Evolutionary conservation across 2,329 filamentous ascomycete species (phyloP), one percentile per base, ranked within the genome.

Genomic region (Apiospora phragmitis): DNA sequence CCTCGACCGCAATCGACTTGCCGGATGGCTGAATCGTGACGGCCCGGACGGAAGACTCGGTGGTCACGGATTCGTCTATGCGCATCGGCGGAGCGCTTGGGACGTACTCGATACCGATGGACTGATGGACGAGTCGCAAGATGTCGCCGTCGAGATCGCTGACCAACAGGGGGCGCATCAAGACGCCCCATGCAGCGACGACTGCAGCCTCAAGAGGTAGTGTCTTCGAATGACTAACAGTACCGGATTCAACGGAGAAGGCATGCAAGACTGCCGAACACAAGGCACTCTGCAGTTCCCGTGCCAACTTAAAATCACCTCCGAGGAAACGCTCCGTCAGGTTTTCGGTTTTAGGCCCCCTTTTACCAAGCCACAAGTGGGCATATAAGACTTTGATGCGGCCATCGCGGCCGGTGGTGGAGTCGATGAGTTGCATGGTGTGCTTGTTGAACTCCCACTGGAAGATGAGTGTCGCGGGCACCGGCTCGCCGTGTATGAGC

Each of bases 1-100:
- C 96, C 78, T 95, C 97, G 24, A 99, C 95, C 83, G 98, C 96
- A 26, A 99, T 96, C 94, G 98, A 97, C 87, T 99, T 99, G 66
- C 96, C 96, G 71, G 95, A 94, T 16, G 97, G 94, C 82, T 98
- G 95, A 85, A 98, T 99, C 85, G 98, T 92, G 77, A 99, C 94
- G 21, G 96, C 94, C 77, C 98, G 98, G 85, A 99, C 93, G 81
- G 96, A 94, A 62, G 96, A 96, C 70, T 93, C 97, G 3, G 96
- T 98, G 72, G 94, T 91, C 24, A 99, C 89, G 73, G 95, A 90
- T 80, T 99, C 96, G 43, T 94, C 96, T 85, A 97, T 97, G 88
- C 97, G 96, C 73, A 99, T 85, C 18, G 96, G 95, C 80, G 97
- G 91, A 0, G 95, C 95, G 70, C 96, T 96, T 29, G 95, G 95